Evolutionary conservation across 179 eudicot genomes (phyloP).

Genomic region (Beta macrorhiza): DNA sequence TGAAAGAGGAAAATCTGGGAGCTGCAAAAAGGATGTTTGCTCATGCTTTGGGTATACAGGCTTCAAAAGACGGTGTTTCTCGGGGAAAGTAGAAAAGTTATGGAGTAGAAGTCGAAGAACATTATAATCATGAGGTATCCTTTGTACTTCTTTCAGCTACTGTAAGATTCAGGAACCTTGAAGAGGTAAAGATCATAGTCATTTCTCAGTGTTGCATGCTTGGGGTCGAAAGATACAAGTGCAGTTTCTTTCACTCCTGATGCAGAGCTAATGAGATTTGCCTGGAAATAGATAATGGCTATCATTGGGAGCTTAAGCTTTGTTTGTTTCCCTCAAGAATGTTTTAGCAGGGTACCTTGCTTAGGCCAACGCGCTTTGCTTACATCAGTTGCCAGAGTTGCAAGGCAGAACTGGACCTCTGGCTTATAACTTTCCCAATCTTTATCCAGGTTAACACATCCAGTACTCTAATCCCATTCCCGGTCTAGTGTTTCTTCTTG

Average conservation of each 20-base stretch:
- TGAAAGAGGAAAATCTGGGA: conserved; percentile 68
- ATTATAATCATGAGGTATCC: background rate
- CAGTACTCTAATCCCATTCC: background rate
- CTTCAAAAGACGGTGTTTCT: conserved; percentile 37
- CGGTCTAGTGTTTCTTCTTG: background rate
- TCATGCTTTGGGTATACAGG: conserved; percentile 63
- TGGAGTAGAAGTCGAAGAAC: conserved; percentile 9
- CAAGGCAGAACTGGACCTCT: background rate
- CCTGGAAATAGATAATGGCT: background rate
- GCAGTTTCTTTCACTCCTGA: background rate
- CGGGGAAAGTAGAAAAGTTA: conserved; percentile 25
- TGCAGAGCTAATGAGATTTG: background rate
- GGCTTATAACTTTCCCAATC: background rate
- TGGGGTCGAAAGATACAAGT: background rate
- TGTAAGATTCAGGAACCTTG: conserved; percentile 8
- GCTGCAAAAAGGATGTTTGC: conserved; percentile 97
- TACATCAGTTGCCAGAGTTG: background rate
- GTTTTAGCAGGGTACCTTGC: background rate
- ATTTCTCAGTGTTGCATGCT: background rate
- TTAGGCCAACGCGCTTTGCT: background rate
- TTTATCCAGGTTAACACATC: background rate
- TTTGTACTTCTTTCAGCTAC: conserved; percentile 14
- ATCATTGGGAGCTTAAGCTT: background rate
- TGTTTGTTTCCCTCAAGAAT: background rate
- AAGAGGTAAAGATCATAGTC: conserved; percentile 8